Conservation (phyloP, 306 rosid species). For the Hippophae gyantsensis region DNA sequence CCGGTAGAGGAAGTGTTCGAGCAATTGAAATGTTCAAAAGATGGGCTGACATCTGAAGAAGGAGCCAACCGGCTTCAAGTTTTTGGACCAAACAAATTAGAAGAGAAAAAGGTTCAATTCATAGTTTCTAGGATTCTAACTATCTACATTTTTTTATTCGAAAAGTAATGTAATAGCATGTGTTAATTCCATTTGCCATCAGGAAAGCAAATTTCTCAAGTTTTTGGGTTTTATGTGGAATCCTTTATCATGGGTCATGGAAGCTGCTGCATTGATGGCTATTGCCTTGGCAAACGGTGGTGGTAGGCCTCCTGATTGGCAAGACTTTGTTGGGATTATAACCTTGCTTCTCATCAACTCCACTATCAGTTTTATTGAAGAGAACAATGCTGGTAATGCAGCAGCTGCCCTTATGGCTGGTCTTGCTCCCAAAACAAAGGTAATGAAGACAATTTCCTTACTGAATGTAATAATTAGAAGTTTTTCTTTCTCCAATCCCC, state of each 20-base stretch:
- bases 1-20: slow-evolving; percentile 92
- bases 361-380: slow-evolving; percentile 90
- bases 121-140: background rate
- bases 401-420: slow-evolving; percentile 99
- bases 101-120: slow-evolving; percentile 70
- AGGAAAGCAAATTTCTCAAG: slow-evolving; percentile 86
- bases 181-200: slow-evolving; percentile 19
- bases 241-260: slow-evolving; percentile 99
- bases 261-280: slow-evolving; percentile 98
- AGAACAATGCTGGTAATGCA: slow-evolving; percentile 96
- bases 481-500: too few relatives aligned
- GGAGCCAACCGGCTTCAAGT: slow-evolving; percentile 81
- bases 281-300: slow-evolving; percentile 84
- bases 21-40: slow-evolving; percentile 73
- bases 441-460: slow-evolving; percentile 13
- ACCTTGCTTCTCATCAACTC: slow-evolving; percentile 73
- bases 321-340: slow-evolving; percentile 82
- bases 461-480: too few relatives aligned
- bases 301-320: slow-evolving; percentile 95
- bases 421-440: slow-evolving; percentile 98
- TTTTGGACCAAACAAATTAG: slow-evolving; percentile 95
- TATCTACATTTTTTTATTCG: background rate
- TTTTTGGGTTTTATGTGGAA: slow-evolving; percentile 99
- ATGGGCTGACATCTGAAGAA: slow-evolving; percentile 71
- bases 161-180: background rate